A percentile compares a stretch with the other conserved stretches of the same genome.
Evolutionary conservation across 108 stramenopile species (phyloP).

Genomic region (Seminavis robusta): DNA sequence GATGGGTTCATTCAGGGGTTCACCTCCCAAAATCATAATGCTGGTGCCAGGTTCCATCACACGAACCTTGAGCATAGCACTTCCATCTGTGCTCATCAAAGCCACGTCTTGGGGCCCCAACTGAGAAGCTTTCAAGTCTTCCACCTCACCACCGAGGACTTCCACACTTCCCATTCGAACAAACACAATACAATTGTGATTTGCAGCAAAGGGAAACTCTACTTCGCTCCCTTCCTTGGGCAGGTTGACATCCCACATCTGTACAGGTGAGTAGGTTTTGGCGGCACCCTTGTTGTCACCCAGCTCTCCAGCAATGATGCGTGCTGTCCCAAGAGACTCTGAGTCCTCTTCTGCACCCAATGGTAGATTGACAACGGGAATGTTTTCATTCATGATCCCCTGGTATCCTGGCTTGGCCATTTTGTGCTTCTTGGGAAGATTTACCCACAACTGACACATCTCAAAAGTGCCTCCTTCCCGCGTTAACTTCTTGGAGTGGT

Average conservation of each 20-base stretch:
- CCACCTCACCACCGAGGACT: slow-evolving; percentile 40
- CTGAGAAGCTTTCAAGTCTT: slow-evolving; percentile 8
- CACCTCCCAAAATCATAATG: slow-evolving; percentile 74
- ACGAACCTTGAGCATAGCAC: slow-evolving; percentile 41
- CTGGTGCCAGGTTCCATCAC: slow-evolving; percentile 46
- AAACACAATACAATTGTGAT: slow-evolving; percentile 78
- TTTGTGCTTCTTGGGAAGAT: slow-evolving; percentile 73
- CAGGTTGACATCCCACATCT: slow-evolving; percentile 75
- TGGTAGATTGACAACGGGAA: slow-evolving; percentile 56
- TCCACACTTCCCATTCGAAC: slow-evolving; percentile 57
- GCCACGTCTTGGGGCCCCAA: slow-evolving; percentile 81
- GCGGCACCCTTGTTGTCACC: slow-evolving; percentile 62
- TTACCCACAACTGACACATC: slow-evolving; percentile 91
- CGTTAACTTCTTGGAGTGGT: slow-evolving; percentile 61
- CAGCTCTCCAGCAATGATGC: slow-evolving; percentile 78
- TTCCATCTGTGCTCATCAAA: slow-evolving; percentile 48
- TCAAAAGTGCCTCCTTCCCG: slow-evolving; percentile 66
- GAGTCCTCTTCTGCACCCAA: slow-evolving; percentile 10
- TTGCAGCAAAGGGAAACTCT: slow-evolving; percentile 60
- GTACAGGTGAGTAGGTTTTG: slow-evolving; percentile 74
- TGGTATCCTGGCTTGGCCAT: slow-evolving; percentile 86
- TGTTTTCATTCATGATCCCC: slow-evolving; percentile 52
- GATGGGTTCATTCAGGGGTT: slow-evolving; percentile 83
- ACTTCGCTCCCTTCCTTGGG: slow-evolving; percentile 36
- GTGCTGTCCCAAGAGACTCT: slow-evolving; percentile 31